phyloP scores from a whole-genome alignment of 768 basidiomycete species.

The Tephrocybe sp. region DNA sequence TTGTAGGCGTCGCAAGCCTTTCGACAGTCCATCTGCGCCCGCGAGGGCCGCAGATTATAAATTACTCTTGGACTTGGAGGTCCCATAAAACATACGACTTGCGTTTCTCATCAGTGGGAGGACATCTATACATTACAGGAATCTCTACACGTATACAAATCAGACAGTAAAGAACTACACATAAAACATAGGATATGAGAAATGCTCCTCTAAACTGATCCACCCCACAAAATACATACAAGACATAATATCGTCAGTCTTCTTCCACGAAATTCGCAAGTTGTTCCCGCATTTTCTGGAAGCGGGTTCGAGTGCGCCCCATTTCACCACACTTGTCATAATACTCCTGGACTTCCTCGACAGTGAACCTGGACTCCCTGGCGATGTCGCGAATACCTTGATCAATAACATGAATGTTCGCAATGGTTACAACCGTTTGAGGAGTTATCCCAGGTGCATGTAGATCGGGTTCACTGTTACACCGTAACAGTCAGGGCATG shows the following conservation, averaged over 20 bases:
- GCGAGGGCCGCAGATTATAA: constrained; percentile 69
- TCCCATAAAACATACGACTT: constrained; percentile 23
- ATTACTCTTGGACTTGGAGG: constrained; percentile 63
- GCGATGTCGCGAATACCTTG: constrained; percentile 68
- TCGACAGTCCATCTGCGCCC: constrained; percentile 81
- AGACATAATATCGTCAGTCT: too few relatives aligned
- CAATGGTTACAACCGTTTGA: constrained; percentile 34
- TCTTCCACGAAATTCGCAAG: constrained; percentile 36
- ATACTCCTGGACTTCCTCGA: constrained; percentile 76
- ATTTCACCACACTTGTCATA: constrained; percentile 76
- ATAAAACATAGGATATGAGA: too few relatives aligned
- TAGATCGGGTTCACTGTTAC: constrained; percentile 16
- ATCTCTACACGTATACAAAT: not conserved
- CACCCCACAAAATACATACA: too few relatives aligned
- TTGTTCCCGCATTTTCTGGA: constrained; percentile 67
- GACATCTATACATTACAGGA: too few relatives aligned
- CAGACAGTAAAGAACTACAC: not conserved
- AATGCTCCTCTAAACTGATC: too few relatives aligned
- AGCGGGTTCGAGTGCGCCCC: constrained; percentile 60
- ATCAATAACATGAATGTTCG: constrained; percentile 64
- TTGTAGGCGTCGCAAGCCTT: constrained; percentile 70
- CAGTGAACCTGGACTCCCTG: constrained; percentile 64
- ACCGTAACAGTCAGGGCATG: constrained; percentile 2
- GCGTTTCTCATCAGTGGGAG: too few relatives aligned
- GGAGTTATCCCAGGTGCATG: constrained; percentile 23